Base-by-base conservation (phyloP, 2,329 filamentous ascomycete genomes). In the Epichloe festucae region DNA sequence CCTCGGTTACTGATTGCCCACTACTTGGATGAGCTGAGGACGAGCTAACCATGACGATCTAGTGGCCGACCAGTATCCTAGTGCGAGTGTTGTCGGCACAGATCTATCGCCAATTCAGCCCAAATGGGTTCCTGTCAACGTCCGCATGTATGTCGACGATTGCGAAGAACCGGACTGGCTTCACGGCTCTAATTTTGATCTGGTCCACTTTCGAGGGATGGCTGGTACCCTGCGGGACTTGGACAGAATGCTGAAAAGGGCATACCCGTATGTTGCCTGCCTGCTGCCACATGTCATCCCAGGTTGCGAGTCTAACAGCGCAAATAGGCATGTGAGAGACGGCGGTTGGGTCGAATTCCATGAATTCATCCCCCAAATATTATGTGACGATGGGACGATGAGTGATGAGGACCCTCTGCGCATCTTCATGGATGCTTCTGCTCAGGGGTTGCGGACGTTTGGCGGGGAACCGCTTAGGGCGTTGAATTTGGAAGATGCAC, bases 91-190 rank as follows among this genome's bases (percentile, higher is more conserved):
- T 2, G 52, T 70, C 15, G 71, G 70, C 44, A 69, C 66, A 27
- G 70, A 74, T 49, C 55, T 74, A 17, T 72, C 70, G 3, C 70
- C 73, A 2, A 74, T 74, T 19, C 72, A 75, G 55, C 69, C 71
- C 2, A 64, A 63, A 38, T 71, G 67, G 63, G 70, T 82, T 12
- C 81, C 79, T 15, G 71, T 75, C 11, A 84, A 84, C 59, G 71
- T 79, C n/a, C 70, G 70, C 7, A 83, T 83, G 65, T 68, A 81
- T 53, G 72, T 85, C 10, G 81, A 84, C 58, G 80, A 84, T 59
- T 73, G 75, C 48, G 78, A 68, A 53, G 66, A 82, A 55, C 70
- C 76, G 46, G 71, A 77, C 8, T 85, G 81, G 81, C 56, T 66
- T 4, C 67, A 68, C 27, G 77, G 75, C 48, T 64, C 69, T 4